These are phyloP conservation scores for Myxozyma nipponensis DNA, from an alignment of 805 yeast species.

Conservation along the genomic window DNA sequence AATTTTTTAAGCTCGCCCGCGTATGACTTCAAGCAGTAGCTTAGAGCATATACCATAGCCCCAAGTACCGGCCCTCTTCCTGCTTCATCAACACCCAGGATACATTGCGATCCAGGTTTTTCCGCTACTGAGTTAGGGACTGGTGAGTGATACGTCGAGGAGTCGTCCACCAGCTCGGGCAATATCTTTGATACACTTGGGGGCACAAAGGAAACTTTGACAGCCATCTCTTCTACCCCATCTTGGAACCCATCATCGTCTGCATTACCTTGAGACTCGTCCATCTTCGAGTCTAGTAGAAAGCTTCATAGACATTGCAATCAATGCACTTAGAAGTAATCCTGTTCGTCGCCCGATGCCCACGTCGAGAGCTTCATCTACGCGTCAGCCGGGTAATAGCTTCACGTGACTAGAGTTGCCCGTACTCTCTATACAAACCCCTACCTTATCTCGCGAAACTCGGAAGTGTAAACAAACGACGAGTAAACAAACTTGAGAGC, in stretches of 20 bases:
- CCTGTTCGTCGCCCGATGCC: too few species aligned
- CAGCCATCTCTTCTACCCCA: background rate
- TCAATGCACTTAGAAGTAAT: too few species aligned
- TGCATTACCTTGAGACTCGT: background rate
- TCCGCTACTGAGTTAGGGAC: slow-evolving; percentile 17
- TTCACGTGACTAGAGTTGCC: too few species aligned
- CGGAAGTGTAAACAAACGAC: too few species aligned
- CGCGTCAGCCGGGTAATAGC: slow-evolving; percentile 23
- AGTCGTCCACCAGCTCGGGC: slow-evolving; percentile 4
- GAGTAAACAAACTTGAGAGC: too few species aligned
- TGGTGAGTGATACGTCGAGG: slow-evolving; percentile 22
- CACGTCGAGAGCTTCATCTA: too few species aligned
- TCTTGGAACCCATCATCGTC: background rate
- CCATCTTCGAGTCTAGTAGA: too few species aligned
- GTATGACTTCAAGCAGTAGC: slow-evolving; percentile 64
- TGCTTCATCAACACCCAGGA: slow-evolving; percentile 95
- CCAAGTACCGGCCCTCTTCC: slow-evolving; percentile 93
- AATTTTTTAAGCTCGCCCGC: slow-evolving; percentile 49
- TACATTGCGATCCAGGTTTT: slow-evolving; percentile 30
- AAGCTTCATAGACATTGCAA: too few species aligned
- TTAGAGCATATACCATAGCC: slow-evolving; percentile 93
- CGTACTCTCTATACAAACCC: too few species aligned
- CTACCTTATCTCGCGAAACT: too few species aligned
- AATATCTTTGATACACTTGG: slow-evolving; percentile 12
- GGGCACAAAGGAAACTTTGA: slow-evolving; percentile 12